phyloP scores from a whole-genome alignment of 805 yeast genomes.

The Ogataea siamensis region DNA sequence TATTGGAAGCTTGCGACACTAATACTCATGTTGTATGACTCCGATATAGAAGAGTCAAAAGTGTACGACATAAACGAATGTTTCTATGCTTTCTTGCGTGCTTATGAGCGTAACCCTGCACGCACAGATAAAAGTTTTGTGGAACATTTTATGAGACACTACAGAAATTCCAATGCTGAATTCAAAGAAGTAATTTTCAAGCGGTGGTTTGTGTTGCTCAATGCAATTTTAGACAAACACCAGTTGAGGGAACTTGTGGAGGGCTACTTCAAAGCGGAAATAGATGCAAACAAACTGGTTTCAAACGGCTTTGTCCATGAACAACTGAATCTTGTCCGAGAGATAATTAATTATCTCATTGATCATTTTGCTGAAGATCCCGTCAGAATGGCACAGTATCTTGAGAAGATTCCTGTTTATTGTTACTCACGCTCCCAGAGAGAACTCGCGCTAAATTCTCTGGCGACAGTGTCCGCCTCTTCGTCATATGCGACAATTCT shows the following conservation, averaged over 20 bases:
- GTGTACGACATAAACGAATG: conserved; percentile 12
- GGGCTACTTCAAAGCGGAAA: conserved; percentile 27
- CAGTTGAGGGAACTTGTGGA: conserved; percentile 33
- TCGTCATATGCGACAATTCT: conserved; percentile 22
- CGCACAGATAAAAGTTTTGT: conserved; percentile 16
- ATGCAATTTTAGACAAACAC: conserved; percentile 29
- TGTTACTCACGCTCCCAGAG: conserved; percentile 41
- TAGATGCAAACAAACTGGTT: conserved; percentile 30
- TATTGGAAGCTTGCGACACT: conserved; percentile 49
- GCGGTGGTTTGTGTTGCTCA: conserved; percentile 59
- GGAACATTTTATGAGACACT: conserved; percentile 27
- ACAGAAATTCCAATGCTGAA: conserved; percentile 13
- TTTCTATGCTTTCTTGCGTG: conserved; percentile 39
- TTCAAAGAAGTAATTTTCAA: conserved; percentile 33
- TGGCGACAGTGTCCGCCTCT: conserved; percentile 3
- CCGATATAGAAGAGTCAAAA: conserved; percentile 17
- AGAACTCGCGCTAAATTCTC: conserved; percentile 30
- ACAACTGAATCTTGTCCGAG: conserved; percentile 39
- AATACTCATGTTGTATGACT: conserved; percentile 47
- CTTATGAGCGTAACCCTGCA: conserved; percentile 37
- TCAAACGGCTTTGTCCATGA: conserved; percentile 46
- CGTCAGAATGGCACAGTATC: conserved; percentile 1
- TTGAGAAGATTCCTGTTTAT: conserved; percentile 45
- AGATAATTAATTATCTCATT: conserved; percentile 18
- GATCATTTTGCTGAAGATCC: neutral